Conservation (phyloP, 78 protist species). For the Dictyostelium purpureum region DNA sequence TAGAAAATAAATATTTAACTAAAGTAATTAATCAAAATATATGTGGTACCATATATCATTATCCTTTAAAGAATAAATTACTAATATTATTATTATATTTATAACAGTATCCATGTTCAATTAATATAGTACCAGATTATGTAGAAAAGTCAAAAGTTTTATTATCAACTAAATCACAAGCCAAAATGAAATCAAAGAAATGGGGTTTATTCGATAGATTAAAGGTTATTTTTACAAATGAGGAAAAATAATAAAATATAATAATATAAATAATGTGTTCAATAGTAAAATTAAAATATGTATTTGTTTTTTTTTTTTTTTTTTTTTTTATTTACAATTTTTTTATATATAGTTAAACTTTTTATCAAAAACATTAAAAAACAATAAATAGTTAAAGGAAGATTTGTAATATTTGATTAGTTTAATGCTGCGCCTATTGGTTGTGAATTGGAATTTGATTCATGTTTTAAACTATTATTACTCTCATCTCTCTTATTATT, state of each 20-base stretch:
- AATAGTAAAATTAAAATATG: background rate
- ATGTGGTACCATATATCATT: background rate
- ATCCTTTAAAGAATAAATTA: background rate
- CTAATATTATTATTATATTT: background rate
- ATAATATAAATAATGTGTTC: background rate
- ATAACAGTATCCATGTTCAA: constrained; percentile 56
- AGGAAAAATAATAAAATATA: background rate
- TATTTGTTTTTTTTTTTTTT: background rate
- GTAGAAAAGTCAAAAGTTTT: constrained; percentile 53
- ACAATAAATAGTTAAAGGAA: no score
- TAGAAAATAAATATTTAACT: constrained; percentile 56
- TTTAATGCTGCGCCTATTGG: background rate
- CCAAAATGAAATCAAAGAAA: constrained; percentile 41
- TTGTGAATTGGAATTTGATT: background rate
- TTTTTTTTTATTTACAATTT: background rate
- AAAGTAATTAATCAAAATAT: background rate
- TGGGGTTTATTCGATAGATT: constrained; percentile 75
- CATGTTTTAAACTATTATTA: background rate
- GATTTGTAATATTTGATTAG: background rate
- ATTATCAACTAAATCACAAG: constrained; percentile 44
- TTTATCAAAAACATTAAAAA: no score
- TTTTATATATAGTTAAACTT: background rate
- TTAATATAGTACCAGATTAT: constrained; percentile 22
- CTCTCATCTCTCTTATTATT: background rate
- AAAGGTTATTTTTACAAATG: constrained; percentile 18